phyloP scores from a whole-genome alignment of 2,329 filamentous ascomycete genomes.

The Blumeriella jaapii region DNA sequence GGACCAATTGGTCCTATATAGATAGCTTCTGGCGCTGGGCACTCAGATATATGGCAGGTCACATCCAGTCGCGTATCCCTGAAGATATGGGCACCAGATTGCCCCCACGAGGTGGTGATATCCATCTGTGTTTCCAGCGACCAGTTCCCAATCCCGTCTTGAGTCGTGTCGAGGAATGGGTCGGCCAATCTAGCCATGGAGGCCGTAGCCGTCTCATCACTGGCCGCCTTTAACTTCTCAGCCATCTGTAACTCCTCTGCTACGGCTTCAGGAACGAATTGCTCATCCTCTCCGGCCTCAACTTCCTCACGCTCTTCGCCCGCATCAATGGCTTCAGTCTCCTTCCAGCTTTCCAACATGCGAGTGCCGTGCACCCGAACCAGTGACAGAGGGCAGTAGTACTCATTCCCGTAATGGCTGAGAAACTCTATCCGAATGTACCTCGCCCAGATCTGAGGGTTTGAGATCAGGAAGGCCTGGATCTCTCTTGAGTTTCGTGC shows the following conservation, averaged over 20 bases:
- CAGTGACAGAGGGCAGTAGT: constrained; percentile 86
- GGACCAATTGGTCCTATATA: not conserved
- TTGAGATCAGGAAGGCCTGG: constrained; percentile 87
- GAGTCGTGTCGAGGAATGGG: not conserved
- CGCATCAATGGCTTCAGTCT: constrained; percentile 62
- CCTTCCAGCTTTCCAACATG: constrained; percentile 87
- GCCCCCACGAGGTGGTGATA: constrained; percentile 7
- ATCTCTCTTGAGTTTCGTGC: constrained; percentile 88
- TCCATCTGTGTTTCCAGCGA: not conserved
- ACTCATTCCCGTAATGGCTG: constrained; percentile 91
- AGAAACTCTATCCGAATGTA: constrained; percentile 88
- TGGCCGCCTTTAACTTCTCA: constrained; percentile 13
- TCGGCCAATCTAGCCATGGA: constrained; percentile 3
- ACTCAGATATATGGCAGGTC: constrained; percentile 13
- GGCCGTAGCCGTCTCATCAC: constrained; percentile 8
- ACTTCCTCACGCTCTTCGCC: constrained; percentile 35
- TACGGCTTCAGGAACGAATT: constrained; percentile 28
- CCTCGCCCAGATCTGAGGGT: constrained; percentile 89
- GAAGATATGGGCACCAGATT: constrained; percentile 9
- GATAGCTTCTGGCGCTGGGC: constrained; percentile 2
- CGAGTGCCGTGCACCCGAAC: constrained; percentile 86
- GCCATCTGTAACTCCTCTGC: constrained; percentile 19
- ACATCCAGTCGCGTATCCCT: no score
- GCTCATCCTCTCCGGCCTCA: constrained; percentile 13
- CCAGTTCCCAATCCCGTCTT: not conserved